Conservation (phyloP, 768 basidiomycete species). For the Scleroderma citrinum region DNA sequence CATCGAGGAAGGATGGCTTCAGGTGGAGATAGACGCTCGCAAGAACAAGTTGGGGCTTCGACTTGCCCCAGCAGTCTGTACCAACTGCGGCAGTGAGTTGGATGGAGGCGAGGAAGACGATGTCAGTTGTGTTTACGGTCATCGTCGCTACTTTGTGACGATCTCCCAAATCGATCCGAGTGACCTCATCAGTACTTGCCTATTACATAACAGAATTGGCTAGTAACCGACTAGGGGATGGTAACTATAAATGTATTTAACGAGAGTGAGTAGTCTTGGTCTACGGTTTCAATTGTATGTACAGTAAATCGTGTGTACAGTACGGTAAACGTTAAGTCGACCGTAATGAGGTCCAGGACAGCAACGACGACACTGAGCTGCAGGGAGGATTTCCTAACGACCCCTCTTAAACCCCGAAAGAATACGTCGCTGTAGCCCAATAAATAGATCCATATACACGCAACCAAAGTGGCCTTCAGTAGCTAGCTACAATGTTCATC, state of each 20-base stretch:
- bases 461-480: neutral
- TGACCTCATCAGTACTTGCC: neutral
- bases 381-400: neutral
- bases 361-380: neutral
- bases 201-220: neutral
- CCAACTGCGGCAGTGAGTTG: slow-evolving; percentile 39
- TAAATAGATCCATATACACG: neutral
- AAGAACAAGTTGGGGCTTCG: slow-evolving; percentile 44
- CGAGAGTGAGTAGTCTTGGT: neutral
- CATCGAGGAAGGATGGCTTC: slow-evolving; percentile 34
- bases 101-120: slow-evolving; percentile 41
- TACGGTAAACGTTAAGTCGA: neutral
- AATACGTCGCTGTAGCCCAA: neutral
- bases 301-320: neutral
- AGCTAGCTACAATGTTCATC: neutral
- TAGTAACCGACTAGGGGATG: neutral
- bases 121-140: slow-evolving; percentile 25
- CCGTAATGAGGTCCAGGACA: neutral
- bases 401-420: neutral
- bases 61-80: slow-evolving; percentile 46
- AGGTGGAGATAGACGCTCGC: slow-evolving; percentile 44
- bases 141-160: too few species aligned
- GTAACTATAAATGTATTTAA: neutral
- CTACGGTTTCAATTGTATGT: neutral
- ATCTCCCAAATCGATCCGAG: neutral